A percentile compares a stretch with the other conserved stretches of the same genome.
phyloP scores from a whole-genome alignment of 495 filamentous ascomycete species.

The Aspergillus indologenus region DNA sequence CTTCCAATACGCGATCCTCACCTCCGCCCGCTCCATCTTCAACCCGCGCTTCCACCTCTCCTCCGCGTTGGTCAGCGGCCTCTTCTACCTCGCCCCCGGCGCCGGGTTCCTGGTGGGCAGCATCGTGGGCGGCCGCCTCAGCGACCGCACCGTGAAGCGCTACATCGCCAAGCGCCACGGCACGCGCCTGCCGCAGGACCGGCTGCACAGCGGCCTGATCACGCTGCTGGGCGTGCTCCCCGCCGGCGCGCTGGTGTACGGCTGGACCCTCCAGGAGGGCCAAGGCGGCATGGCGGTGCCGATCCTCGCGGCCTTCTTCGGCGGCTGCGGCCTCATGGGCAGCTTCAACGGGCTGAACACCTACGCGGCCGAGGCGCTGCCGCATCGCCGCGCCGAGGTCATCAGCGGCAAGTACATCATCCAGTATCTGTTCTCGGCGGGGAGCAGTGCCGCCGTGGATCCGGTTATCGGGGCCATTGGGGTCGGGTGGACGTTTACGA shows the following conservation, averaged over 20 bases:
- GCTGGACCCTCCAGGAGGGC: conserved; percentile 63
- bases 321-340: conserved; percentile 66
- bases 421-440: conserved; percentile 66
- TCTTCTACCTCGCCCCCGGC: conserved; percentile 76
- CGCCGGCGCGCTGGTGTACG: conserved; percentile 62
- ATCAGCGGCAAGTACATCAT: conserved; percentile 72
- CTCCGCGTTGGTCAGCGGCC: conserved; percentile 62
- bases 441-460: conserved; percentile 60
- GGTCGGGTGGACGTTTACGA: conserved; percentile 58
- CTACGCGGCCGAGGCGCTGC: conserved; percentile 58
- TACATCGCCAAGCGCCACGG: conserved; percentile 59
- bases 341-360: conserved; percentile 72
- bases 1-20: conserved; percentile 70
- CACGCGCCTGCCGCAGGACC: conserved; percentile 66
- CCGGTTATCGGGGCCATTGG: conserved; percentile 64
- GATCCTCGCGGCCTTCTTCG: conserved; percentile 65
- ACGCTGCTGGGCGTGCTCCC: conserved; percentile 63
- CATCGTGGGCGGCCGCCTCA: conserved; percentile 65
- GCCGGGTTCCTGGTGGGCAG: conserved; percentile 67
- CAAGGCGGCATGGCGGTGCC: conserved; percentile 65
- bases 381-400: conserved; percentile 57
- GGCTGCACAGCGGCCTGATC: conserved; percentile 60
- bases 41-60: conserved; percentile 70
- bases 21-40: conserved; percentile 68
- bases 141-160: conserved; percentile 61